Percentiles rank a stretch among this genome's conserved stretches.
Evolutionary conservation across 2,329 filamentous ascomycete genomes (phyloP).

Genomic region (Sporothrix pseudoabietina): DNA sequence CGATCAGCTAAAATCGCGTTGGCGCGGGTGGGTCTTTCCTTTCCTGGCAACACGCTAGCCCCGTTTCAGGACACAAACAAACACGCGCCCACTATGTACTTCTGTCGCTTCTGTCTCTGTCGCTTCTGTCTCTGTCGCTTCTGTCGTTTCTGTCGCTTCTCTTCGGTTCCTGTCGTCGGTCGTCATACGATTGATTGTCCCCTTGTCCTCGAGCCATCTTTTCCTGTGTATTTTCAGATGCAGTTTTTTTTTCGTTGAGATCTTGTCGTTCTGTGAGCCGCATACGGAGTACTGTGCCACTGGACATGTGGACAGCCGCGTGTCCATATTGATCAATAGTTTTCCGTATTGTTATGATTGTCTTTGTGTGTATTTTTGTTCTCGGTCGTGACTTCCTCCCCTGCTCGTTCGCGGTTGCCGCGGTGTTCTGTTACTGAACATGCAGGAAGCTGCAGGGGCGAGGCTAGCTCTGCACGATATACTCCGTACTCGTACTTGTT

Average conservation of each 20-base stretch:
- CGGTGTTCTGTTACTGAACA: slow-evolving; percentile 8
- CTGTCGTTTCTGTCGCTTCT: background rate
- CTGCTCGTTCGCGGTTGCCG: slow-evolving; percentile 9
- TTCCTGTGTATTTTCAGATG: background rate
- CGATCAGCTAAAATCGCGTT: background rate
- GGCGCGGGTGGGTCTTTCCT: slow-evolving; percentile 18
- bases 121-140: background rate
- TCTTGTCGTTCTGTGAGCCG: background rate
- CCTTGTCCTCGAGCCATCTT: background rate
- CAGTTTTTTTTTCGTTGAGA: background rate
- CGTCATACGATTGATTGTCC: background rate
- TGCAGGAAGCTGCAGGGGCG: slow-evolving; percentile 19
- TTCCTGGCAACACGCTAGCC: background rate
- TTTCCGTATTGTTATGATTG: background rate
- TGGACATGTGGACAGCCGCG: slow-evolving; percentile 18
- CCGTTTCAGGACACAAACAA: slow-evolving; percentile 28
- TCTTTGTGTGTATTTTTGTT: background rate
- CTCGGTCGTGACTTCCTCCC: background rate
- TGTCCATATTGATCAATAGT: background rate
- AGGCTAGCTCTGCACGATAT: background rate
- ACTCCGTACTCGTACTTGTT: background rate
- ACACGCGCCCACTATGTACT: background rate
- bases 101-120: background rate
- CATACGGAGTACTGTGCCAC: slow-evolving; percentile 13
- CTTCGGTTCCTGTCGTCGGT: slow-evolving; percentile 5